Evolutionary conservation across 2,329 filamentous ascomycete species (phyloP), one percentile per base, ranked within the genome.

Genomic region (Coniochaeta sp.): DNA sequence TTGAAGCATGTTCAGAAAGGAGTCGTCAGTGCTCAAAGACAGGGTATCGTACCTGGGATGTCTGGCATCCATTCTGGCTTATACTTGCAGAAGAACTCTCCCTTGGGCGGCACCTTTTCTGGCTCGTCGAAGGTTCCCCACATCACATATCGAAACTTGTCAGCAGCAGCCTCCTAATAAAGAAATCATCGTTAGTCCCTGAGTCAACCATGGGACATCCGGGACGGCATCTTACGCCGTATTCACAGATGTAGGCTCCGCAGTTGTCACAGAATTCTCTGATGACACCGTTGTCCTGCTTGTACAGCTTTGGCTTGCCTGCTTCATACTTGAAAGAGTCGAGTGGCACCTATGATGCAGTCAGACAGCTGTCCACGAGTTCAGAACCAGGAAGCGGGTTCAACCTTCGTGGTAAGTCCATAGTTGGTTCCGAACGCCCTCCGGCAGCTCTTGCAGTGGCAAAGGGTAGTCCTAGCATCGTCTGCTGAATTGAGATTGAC

Each of bases 11-110:
- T 52, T 52, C n/a, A 52, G 47, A 2, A 17, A 16, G 47, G 22
- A 14, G 34, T 17, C 6, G 14, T 9, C 11, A 14, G 6, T 24
- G 8, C 14, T 31, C 26, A 31, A 28, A 1, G 12, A 26, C n/a
- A 28, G 47, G 31, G 58, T 19, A 65, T 24, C 75, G 64, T 65
- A 78, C 77, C 71, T 43, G 72, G 72, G 57, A 81, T 71, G 65
- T 79, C 75, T 2, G 78, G 79, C 77, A 81, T 81, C 81, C 81
- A 84, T 1, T 64, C 68, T 6, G 74, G 71, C 60, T 78, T 70
- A 43, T 72, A 67, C 58, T 73, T 79, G 67, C 79, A 82, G 64
- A 82, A 84, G 70, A 83, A 83, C 63, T 83, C 80, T 0, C 80
- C 81, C 64, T 81, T 82, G 0, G 80, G 80, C 6, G 79, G 77